Evolutionary conservation across 192 early-diverging fungal species (phyloP).

Genomic region (Umbelopsis ramanniana): DNA sequence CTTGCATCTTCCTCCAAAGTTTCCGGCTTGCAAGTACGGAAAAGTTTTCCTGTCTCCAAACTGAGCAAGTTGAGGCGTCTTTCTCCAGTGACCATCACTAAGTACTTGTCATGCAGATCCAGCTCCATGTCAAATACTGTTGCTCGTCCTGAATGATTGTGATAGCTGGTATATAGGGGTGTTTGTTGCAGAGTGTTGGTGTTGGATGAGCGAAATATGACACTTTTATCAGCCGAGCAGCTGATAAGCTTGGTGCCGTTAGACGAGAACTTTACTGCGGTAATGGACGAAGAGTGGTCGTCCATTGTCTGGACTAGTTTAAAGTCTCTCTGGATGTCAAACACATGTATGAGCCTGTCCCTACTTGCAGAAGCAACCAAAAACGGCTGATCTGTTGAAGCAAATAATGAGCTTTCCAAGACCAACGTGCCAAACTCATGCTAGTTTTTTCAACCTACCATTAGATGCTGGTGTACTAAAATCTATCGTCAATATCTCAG

Average conservation of each 20-base stretch:
- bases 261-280: constrained; percentile 68
- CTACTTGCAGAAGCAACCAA: constrained; percentile 76
- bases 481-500: constrained; percentile 79
- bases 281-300: constrained; percentile 86
- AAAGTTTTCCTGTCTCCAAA: constrained; percentile 67
- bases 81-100: constrained; percentile 73
- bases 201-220: constrained; percentile 64
- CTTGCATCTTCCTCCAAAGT: constrained; percentile 44
- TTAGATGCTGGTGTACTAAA: constrained; percentile 49
- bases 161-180: constrained; percentile 56
- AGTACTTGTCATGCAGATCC: constrained; percentile 54
- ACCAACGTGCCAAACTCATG: background rate
- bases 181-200: constrained; percentile 35
- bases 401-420: background rate
- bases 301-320: constrained; percentile 78
- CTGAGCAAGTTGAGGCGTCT: constrained; percentile 64
- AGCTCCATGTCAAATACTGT: constrained; percentile 78
- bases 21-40: constrained; percentile 63
- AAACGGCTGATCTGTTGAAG: constrained; percentile 40
- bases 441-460: constrained; percentile 19
- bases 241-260: constrained; percentile 71
- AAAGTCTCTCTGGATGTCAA: constrained; percentile 63
- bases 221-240: constrained; percentile 82
- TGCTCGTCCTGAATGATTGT: constrained; percentile 69
- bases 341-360: constrained; percentile 79